Evolutionary conservation across 2,329 filamentous ascomycete genomes (phyloP).

Genomic region (Colletotrichum sp.): DNA sequence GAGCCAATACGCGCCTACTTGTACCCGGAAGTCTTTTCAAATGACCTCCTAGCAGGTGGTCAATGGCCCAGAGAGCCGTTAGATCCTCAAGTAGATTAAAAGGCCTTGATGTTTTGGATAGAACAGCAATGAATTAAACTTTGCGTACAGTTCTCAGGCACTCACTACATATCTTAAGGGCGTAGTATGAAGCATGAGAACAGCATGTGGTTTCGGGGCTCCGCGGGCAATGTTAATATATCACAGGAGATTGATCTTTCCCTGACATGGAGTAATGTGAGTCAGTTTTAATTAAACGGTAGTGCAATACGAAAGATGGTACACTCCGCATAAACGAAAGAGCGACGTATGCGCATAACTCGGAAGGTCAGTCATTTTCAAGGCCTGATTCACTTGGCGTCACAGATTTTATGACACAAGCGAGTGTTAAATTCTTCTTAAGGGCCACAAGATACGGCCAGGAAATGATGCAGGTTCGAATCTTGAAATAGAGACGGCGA

Average conservation of each 20-base stretch:
- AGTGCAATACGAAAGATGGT: neutral
- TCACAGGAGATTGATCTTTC: neutral
- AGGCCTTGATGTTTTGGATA: accelerated
- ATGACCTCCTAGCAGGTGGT: neutral
- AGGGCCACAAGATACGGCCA: neutral
- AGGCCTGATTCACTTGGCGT: neutral
- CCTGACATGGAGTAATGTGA: neutral
- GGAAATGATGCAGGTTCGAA: neutral
- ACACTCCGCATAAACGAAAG: neutral
- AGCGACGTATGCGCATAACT: neutral
- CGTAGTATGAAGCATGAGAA: neutral
- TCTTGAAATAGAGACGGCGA: neutral
- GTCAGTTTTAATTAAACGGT: neutral
- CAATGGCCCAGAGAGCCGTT: neutral
- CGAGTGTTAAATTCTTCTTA: neutral
- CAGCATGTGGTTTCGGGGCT: neutral
- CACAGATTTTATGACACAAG: neutral
- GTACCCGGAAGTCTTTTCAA: neutral
- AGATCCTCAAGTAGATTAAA: neutral
- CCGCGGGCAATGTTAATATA: neutral
- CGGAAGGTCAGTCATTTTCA: neutral
- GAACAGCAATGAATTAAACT: neutral
- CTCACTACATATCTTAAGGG: neutral
- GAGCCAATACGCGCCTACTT: neutral
- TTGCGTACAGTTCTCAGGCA: neutral